phyloP scores from a whole-genome alignment of 306 rosid species.

The Styphnolobium japonicum region DNA sequence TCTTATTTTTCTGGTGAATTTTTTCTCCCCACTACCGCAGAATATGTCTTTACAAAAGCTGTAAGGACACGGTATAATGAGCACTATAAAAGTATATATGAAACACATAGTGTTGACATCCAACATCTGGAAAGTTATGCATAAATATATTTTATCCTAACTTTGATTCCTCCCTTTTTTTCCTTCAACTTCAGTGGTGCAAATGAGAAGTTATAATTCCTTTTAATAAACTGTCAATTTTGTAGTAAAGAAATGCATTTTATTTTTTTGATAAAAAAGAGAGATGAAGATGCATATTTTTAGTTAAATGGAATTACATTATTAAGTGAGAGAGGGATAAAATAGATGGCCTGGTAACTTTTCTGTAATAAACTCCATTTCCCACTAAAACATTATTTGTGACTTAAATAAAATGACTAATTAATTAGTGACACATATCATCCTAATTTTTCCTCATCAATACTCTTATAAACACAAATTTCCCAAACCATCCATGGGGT shows the following conservation, averaged over 20 bases:
- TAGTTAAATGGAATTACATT: not conserved
- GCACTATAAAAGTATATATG: not conserved
- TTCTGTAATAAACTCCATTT: not conserved
- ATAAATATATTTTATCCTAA: not conserved
- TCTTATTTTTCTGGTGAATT: not conserved
- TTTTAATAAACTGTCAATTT: not conserved
- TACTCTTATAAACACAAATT: not conserved
- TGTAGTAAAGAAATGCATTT: too few species aligned
- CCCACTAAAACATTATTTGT: not conserved
- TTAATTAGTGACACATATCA: not conserved
- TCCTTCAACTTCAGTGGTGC: not conserved
- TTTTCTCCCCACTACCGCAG: not conserved
- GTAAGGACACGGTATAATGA: not conserved
- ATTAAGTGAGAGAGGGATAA: not conserved
- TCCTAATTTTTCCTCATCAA: not conserved
- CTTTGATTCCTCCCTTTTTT: not conserved
- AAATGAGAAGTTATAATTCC: not conserved
- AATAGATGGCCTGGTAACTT: not conserved
- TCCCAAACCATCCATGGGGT: not conserved
- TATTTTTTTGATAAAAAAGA: too few species aligned
- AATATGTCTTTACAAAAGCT: not conserved
- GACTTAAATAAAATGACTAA: too few species aligned
- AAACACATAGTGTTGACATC: slow-evolving; percentile 16
- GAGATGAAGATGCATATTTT: too few species aligned
- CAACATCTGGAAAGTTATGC: not conserved